A percentile compares a stretch with the other conserved stretches of the same genome.
phyloP scores from a whole-genome alignment of 1,139 yeast genomes.

The Petasospora rhodanensis region DNA sequence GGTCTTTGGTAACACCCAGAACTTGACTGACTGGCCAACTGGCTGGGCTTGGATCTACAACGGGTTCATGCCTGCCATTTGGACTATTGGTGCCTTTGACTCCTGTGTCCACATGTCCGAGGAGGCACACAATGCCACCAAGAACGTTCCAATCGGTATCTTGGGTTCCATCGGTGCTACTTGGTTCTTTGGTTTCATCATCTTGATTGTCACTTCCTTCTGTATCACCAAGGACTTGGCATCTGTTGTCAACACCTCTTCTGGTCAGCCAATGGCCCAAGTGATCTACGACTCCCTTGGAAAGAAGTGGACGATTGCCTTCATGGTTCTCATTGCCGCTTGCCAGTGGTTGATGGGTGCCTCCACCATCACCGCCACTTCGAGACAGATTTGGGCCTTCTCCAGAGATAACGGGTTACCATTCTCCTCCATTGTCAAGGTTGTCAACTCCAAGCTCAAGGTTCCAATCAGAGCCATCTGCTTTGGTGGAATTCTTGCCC shows the following conservation, averaged over 20 bases:
- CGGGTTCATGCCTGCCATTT: slow-evolving; percentile 57
- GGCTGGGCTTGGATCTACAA: slow-evolving; percentile 53
- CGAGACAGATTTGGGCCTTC: slow-evolving; percentile 45
- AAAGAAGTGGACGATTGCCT: slow-evolving; percentile 59
- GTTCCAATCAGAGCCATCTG: slow-evolving; percentile 57
- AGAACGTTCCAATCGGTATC: slow-evolving; percentile 62
- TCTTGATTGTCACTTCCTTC: slow-evolving; percentile 48
- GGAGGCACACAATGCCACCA: slow-evolving; percentile 60
- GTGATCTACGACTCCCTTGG: slow-evolving; percentile 59
- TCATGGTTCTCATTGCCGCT: slow-evolving; percentile 50
- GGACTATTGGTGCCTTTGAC: slow-evolving; percentile 68
- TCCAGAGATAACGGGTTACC: slow-evolving; percentile 47
- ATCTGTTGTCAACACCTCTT: slow-evolving; percentile 37
- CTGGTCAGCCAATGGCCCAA: slow-evolving; percentile 60
- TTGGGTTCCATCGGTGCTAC: slow-evolving; percentile 50
- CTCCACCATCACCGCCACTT: slow-evolving; percentile 42
- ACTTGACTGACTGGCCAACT: slow-evolving; percentile 63
- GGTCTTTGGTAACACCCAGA: slow-evolving; percentile 45
- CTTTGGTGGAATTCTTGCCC: slow-evolving; percentile 42
- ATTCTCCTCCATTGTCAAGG: slow-evolving; percentile 41
- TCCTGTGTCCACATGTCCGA: slow-evolving; percentile 70
- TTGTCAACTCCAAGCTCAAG: slow-evolving; percentile 43
- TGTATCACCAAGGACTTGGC: slow-evolving; percentile 47
- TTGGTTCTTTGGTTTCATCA: slow-evolving; percentile 51
- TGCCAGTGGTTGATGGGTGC: slow-evolving; percentile 64